Base-by-base conservation (phyloP, 805 yeast species). In the Danielia oregonensis region DNA sequence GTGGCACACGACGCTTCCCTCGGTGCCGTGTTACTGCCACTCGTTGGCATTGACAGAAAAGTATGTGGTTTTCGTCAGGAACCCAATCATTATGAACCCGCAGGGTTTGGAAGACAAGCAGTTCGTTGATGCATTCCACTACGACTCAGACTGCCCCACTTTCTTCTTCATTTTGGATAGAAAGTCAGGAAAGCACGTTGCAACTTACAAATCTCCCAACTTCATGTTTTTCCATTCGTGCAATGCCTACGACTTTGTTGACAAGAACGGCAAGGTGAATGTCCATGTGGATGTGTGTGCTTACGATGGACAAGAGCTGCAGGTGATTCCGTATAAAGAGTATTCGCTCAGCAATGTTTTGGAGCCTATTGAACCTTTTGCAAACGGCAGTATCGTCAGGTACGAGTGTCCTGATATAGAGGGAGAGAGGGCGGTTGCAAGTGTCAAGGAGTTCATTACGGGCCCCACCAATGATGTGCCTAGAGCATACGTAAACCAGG, bases 111-210 rank as follows among this genome's bases (percentile, higher is more conserved):
- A 24, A 7, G 12, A 9, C 14, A 24, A 24, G 26, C 26, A 11
- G 14, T 24, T 24, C 12, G 12, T 24, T 12, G 26, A 24, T n/a
- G 26, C 26, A 11, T 24, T 24, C 12, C 13, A 24, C 13, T 24
- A 24, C 26, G 26, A 24, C 26, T 24, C 26, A 12, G 26, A 24
- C 26, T 24, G 26, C 12, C 26, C 26, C 26, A 24, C 26, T 11
- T 24, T 11, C 14, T 24, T 24, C 14, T 24, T 24, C 12, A n/a
- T 21, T 10, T 21, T 21, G 23, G 23, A 21, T 10, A 21, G 23
- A 10, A 21, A 21, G 12, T 8, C 26, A 10, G 26, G 26, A 11
- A n/a, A 24, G 14, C 26, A 24, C 14, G 26, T 24, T 11, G 7
- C 26, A 7, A 24, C 26, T 7, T 24, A 8, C 26, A 24, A 24